Evolutionary conservation across 306 rosid species (phyloP).

Genomic region (Lathyrus oleraceus): DNA sequence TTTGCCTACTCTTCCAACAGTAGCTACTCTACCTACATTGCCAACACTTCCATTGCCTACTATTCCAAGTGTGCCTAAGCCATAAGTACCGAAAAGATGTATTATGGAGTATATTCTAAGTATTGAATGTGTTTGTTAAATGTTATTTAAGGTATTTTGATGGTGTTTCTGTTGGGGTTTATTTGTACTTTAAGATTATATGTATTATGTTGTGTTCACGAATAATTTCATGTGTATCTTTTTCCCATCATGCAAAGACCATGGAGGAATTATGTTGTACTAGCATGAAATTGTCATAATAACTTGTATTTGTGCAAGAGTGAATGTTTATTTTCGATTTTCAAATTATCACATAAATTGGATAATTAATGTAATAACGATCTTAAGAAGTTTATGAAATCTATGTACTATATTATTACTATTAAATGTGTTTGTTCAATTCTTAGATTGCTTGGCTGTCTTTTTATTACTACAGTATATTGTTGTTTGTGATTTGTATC

Average conservation of each 20-base stretch:
- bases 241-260: too few species aligned
- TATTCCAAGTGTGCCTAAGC: neutral
- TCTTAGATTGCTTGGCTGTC: neutral
- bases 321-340: too few species aligned
- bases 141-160: neutral
- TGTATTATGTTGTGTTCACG: slow-evolving; percentile 28
- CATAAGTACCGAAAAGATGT: slow-evolving; percentile 2
- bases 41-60: neutral
- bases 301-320: neutral
- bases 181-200: slow-evolving; percentile 6
- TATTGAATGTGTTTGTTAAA: neutral
- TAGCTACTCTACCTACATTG: neutral
- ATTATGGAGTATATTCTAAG: neutral
- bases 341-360: too few species aligned
- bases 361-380: too few species aligned
- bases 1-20: neutral
- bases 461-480: too few species aligned
- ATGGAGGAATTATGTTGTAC: neutral
- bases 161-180: neutral
- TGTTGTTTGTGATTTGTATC: neutral
- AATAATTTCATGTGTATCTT: too few species aligned
- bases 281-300: neutral
- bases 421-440: neutral
- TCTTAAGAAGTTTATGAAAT: too few species aligned
- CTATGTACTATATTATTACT: too few species aligned